Percentiles rank a stretch among this genome's conserved stretches.
phyloP scores from a whole-genome alignment of 192 early-diverging fungal species.

The Spinellus fusiger region DNA sequence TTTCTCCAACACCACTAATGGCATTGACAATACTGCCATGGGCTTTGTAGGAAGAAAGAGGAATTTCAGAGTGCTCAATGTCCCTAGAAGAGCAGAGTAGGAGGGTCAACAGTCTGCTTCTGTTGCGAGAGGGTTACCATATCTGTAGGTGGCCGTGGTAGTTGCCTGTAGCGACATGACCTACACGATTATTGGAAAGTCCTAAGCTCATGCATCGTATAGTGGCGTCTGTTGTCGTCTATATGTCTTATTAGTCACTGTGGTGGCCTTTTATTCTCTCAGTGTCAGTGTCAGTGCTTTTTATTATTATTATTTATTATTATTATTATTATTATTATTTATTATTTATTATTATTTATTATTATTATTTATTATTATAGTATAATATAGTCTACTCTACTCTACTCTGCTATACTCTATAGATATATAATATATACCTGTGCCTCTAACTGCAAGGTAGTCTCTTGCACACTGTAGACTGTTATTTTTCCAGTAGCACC shows the following conservation, averaged over 20 bases:
- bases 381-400: no score
- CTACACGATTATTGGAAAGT: constrained; percentile 37
- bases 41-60: constrained; percentile 48
- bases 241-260: no score
- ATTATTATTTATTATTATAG: no score
- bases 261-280: no score
- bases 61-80: constrained; percentile 48
- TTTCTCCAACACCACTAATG: constrained; percentile 57
- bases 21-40: constrained; percentile 65
- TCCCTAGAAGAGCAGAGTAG: constrained; percentile 36
- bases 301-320: no score
- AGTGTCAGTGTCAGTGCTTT: no score
- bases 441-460: no score
- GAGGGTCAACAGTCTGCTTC: neutral
- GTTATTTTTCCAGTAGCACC: no score
- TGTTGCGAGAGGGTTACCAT: constrained; percentile 17
- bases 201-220: constrained; percentile 52
- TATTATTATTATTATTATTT: neutral
- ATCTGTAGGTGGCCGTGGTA: constrained; percentile 53
- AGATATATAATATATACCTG: no score
- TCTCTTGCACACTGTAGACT: no score
- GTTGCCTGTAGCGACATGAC: constrained; percentile 65
- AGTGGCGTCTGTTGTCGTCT: constrained; percentile 46
- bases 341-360: neutral
- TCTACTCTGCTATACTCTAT: no score